Base-by-base conservation (phyloP, 768 basidiomycete species). In the Tylopilus subfusipes region DNA sequence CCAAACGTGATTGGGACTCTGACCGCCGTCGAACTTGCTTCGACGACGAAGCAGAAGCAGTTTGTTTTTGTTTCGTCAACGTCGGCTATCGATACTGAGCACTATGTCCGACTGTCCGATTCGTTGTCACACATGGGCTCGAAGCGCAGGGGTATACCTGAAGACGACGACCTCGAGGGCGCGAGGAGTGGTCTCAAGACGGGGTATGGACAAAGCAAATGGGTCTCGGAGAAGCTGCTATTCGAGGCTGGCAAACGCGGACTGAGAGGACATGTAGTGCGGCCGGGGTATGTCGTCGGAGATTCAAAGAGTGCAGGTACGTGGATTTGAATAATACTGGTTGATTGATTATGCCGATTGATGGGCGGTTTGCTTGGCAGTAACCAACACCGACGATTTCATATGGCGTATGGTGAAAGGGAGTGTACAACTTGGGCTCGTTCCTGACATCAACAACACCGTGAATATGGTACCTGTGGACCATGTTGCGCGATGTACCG, bases 321-420 rank as follows among this genome's bases (percentile, higher is more conserved):
- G 87, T 6, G 4, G 21, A 22, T 40, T 43, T 31, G 18, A 30
- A 7, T 21, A 30, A 7, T 21, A 25, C 18, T 0, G 33, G 24
- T 27, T 24, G 24, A 55, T 48, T 19, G n/a, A 42, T 43, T 27
- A 10, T 47, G 58, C 27, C 42, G 42, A 4, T 42, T 57, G 42
- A 53, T 30, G 18, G 39, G 44, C 27, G 38, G 36, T 16, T 2
- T 36, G 50, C 13, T 42, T 51, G 47, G 18, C 59, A 93, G 95
- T 98, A 4, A 98, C 96, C 13, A 99, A 99, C 73, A 98, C 97
- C 31, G 96, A 99, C 63, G 97, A 99, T 69, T 99, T 99, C 73
- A 83, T 99, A 52, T 98, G 96, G 96, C 84, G 97, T 4, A 76
- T 99, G 71, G 91, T 97, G 67, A 98, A 98, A 71, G 97, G 97